Percentiles rank a stretch among this genome's conserved stretches.
Conservation (phyloP, 805 yeast genomes). For the Candida sphagnicola region DNA sequence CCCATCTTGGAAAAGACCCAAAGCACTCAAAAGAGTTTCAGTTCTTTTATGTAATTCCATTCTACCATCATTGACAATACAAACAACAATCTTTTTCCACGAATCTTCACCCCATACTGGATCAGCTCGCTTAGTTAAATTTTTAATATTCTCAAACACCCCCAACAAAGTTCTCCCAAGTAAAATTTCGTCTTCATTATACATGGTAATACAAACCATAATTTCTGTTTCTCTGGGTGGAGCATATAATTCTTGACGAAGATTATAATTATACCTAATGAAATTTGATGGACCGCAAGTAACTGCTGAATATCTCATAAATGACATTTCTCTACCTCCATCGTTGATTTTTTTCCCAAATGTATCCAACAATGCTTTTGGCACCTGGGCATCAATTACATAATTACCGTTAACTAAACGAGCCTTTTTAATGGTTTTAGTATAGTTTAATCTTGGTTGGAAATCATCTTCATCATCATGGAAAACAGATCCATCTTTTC, state of each 20-base stretch:
- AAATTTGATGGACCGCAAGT: constrained; percentile 87
- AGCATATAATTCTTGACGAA: constrained; percentile 75
- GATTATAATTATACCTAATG: constrained; percentile 56
- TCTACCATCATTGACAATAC: constrained; percentile 90
- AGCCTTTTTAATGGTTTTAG: constrained; percentile 41
- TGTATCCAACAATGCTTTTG: constrained; percentile 31
- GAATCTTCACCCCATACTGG: constrained; percentile 91
- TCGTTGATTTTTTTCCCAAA: constrained; percentile 31
- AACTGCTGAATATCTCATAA: constrained; percentile 90
- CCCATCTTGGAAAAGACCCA: constrained; percentile 94
- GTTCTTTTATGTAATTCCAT: constrained; percentile 76
- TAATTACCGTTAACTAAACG: constrained; percentile 40
- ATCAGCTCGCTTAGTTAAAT: constrained; percentile 61
- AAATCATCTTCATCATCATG: constrained; percentile 33
- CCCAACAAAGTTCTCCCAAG: constrained; percentile 87
- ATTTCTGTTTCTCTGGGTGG: constrained; percentile 83
- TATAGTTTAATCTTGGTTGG: constrained; percentile 37
- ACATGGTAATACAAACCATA: constrained; percentile 82
- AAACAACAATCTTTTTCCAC: constrained; percentile 91
- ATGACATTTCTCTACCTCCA: constrained; percentile 60
- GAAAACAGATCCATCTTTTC: constrained; percentile 5
- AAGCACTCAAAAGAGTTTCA: constrained; percentile 72
- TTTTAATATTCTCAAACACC: constrained; percentile 79
- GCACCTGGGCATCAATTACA: constrained; percentile 42
- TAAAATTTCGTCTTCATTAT: constrained; percentile 81